Evolutionary conservation across 208 protist genomes (phyloP), one percentile per base, ranked within the genome.

Genomic region (Borovskyia barvae): DNA sequence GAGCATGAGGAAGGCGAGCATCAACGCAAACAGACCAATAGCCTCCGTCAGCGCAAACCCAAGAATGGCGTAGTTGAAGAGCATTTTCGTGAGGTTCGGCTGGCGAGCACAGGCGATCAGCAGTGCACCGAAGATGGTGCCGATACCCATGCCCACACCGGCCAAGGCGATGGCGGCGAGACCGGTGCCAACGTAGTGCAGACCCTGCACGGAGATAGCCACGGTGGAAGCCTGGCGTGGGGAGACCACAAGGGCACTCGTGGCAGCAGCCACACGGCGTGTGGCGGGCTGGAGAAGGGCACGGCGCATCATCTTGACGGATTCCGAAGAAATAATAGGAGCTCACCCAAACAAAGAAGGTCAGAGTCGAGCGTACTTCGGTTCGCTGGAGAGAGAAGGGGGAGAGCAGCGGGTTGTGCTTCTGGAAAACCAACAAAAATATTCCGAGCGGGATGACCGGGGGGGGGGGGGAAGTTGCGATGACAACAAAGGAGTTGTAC

Each of bases 31-130:
- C 71, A 96, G 80, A 50, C 87, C 90, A 54, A 96, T 93, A 70
- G 90, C 90, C 76, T 96, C 90, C 32, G 90, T 94, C 68, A 96
- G 78, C 45, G 90, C 90, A 60, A 96, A 96, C 43, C 90, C 90
- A 1, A 96, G 81, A 91, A 96, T 93, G 68, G 87, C 86, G 75
- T 96, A 96, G 85, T 93, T 93, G 72, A 96, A 94, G 32, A 96
- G 76, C 87, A 92, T 91, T 73, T 91, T 91, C 60, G 85, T 88
- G 52, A 96, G 58, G 73, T 93, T 94, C 17, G 90, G 90, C 80
- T 96, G 87, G 45, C 90, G 90, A 35, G 90, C 86, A 73, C 85
- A 92, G 64, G 82, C 85, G 19, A 96, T 65, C 8, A 96, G 74
- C 25, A 94, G 81, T 53, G 72, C 75, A 53, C 87, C 86, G 56